Conservation (phyloP, 1,284 basidiomycete genomes). For the Cryptococcus sp. region DNA sequence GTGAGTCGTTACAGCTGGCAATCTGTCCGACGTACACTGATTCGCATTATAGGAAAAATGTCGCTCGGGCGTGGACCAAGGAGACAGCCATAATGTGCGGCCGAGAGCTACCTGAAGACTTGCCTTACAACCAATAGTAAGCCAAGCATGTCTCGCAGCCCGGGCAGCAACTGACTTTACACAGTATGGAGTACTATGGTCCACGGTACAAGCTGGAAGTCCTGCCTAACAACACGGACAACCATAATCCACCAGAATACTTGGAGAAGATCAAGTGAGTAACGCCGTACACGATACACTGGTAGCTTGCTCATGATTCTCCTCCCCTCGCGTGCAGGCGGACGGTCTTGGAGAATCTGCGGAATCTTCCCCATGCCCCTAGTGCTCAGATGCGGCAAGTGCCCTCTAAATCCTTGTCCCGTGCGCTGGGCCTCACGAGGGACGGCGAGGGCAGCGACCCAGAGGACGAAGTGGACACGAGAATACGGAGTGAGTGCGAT, state of each 20-base stretch:
- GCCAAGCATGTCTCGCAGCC: conserved; percentile 5
- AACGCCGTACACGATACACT: neutral
- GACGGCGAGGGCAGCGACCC: conserved; percentile 48
- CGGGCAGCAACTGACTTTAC: neutral
- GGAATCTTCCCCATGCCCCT: conserved; percentile 76
- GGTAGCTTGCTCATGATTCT: neutral
- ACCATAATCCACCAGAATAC: conserved; percentile 82
- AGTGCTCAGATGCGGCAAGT: conserved; percentile 85
- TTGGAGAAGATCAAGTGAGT: conserved; percentile 69
- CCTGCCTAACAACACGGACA: conserved; percentile 88
- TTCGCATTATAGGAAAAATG: conserved; percentile 66
- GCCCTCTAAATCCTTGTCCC: conserved; percentile 57
- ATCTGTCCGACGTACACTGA: neutral
- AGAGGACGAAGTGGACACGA: conserved; percentile 50
- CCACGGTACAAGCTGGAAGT: conserved; percentile 94
- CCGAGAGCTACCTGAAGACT: conserved; percentile 75
- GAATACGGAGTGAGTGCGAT: conserved; percentile 44
- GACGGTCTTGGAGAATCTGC: conserved; percentile 75
- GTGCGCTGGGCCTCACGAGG: conserved; percentile 43
- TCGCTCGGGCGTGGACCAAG: conserved; percentile 92
- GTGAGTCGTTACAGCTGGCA: conserved; percentile 26
- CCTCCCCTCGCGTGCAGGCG: conserved; percentile 53
- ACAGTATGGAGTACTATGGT: conserved; percentile 89
- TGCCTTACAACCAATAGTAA: conserved; percentile 89
- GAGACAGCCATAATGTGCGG: conserved; percentile 94